Evolutionary conservation across 805 yeast species (phyloP).

Genomic region (Kazachstania kunashirensis): DNA sequence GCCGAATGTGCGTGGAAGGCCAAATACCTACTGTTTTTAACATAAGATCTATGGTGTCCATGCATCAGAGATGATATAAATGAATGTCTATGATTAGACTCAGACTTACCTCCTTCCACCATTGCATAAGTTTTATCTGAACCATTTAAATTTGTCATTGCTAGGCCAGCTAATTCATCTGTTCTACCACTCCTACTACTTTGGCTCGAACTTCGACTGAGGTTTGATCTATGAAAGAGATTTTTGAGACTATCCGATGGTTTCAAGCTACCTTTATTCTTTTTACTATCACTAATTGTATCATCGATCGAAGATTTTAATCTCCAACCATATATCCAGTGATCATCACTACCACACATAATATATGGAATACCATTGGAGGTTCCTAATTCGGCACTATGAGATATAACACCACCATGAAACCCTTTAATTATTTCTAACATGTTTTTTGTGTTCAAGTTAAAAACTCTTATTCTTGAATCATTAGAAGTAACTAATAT

Average conservation of each 20-base stretch:
- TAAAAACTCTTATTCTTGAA: conserved; percentile 62
- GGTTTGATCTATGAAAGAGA: conserved; percentile 6
- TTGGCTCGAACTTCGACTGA: conserved; percentile 8
- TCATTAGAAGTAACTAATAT: conserved; percentile 71
- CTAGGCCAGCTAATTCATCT: conserved; percentile 1
- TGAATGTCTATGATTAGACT: conserved; percentile 3
- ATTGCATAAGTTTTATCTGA: neutral
- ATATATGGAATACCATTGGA: conserved; percentile 22
- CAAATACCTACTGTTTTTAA: conserved; percentile 45
- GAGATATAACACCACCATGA: conserved; percentile 59
- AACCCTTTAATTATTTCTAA: conserved; percentile 67
- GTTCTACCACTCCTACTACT: neutral
- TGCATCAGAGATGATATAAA: neutral
- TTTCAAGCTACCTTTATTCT: conserved; percentile 2
- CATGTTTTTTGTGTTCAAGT: conserved; percentile 42
- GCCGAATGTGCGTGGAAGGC: conserved; percentile 70
- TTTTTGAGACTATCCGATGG: conserved; percentile 12
- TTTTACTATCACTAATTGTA: neutral
- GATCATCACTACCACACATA: conserved; percentile 79
- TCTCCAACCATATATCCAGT: conserved; percentile 78
- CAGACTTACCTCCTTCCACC: neutral
- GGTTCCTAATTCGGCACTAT: conserved; percentile 38
- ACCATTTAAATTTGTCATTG: neutral
- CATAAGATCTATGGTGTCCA: neutral
- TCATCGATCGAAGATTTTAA: conserved; percentile 23